Evolutionary conservation across 2,329 filamentous ascomycete genomes (phyloP).

Genomic region (Claviceps arundinis): DNA sequence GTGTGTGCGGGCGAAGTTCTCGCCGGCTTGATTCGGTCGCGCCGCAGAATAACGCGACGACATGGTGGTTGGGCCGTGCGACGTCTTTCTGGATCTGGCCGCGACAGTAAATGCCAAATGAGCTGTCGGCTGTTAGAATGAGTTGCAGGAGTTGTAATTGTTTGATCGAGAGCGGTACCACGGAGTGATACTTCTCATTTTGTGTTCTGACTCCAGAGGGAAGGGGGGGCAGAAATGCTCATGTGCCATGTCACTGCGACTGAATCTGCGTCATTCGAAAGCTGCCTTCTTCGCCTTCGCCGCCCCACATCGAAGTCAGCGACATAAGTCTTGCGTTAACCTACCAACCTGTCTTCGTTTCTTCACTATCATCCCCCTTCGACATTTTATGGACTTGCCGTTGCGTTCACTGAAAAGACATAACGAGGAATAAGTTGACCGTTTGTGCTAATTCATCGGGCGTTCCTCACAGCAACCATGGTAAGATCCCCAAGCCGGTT

Average conservation of each 20-base stretch:
- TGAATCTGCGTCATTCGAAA: constrained; percentile 8
- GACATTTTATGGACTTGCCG: not conserved
- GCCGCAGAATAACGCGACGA: constrained; percentile 26
- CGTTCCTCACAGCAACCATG: not conserved
- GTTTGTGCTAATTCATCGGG: not conserved
- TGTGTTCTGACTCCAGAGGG: no score
- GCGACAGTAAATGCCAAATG: not conserved
- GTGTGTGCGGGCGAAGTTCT: constrained; percentile 66
- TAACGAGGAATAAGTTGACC: not conserved
- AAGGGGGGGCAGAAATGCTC: no score
- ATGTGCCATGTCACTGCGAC: not conserved
- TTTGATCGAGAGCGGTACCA: not conserved
- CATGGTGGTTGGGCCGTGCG: constrained; percentile 5
- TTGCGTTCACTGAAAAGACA: not conserved
- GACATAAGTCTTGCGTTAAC: not conserved
- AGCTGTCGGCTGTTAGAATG: not conserved
- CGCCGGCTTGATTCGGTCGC: constrained; percentile 70
- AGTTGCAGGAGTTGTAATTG: not conserved
- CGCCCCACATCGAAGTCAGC: not conserved
- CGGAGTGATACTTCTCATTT: no score
- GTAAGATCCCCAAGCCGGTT: not conserved
- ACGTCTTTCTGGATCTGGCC: not conserved
- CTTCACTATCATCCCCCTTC: not conserved
- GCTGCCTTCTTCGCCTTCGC: constrained; percentile 6
- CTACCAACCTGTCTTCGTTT: not conserved